phyloP scores from a whole-genome alignment of 352 stramenopile species.

The Pilasporangium apinafurcum region DNA sequence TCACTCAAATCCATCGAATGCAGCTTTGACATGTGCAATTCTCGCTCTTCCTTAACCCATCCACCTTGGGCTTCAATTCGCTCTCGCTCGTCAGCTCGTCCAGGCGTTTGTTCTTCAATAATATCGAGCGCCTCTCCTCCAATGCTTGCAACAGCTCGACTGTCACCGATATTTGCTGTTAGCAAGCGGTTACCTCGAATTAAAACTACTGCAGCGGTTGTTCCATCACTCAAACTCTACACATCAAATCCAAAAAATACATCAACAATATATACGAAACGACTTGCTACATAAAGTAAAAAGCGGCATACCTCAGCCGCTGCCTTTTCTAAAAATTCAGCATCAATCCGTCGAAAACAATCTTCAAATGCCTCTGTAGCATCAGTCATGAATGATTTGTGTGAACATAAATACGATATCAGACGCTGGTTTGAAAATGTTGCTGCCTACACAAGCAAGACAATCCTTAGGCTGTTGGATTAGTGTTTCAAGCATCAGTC shows the following conservation, averaged over 20 bases:
- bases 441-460: conserved; percentile 37
- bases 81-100: conserved; percentile 56
- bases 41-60: conserved; percentile 63
- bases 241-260: not conserved
- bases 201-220: conserved; percentile 71
- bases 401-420: conserved; percentile 56
- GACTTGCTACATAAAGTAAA: not conserved
- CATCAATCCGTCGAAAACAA: conserved; percentile 70
- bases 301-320: conserved; percentile 33
- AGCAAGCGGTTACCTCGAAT: conserved; percentile 78
- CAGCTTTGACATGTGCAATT: conserved; percentile 84
- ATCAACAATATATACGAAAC: not conserved
- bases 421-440: conserved; percentile 71
- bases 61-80: conserved; percentile 71
- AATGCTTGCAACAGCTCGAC: conserved; percentile 78
- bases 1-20: conserved; percentile 87
- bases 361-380: conserved; percentile 61
- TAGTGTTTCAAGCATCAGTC: not conserved
- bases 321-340: conserved; percentile 66
- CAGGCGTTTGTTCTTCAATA: conserved; percentile 84
- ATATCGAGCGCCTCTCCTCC: conserved; percentile 76
- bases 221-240: conserved; percentile 64
- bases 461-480: not conserved
- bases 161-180: conserved; percentile 86
- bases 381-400: conserved; percentile 60